These are phyloP conservation scores for Poa annua DNA, from an alignment of 176 grass and related monocot species.

Conservation along the genomic window DNA sequence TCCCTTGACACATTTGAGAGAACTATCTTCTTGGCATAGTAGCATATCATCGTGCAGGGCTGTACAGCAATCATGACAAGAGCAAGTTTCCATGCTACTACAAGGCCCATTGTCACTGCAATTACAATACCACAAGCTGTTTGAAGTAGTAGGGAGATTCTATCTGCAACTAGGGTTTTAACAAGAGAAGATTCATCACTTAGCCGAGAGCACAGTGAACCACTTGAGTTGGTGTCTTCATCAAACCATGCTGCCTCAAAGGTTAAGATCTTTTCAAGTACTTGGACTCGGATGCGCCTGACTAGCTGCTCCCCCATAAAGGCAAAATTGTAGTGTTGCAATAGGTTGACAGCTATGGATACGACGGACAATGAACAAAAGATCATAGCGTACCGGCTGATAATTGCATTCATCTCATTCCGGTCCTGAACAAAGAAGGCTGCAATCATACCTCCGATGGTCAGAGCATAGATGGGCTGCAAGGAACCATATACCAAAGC, in stretches of 20 bases:
- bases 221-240: conserved; percentile 90
- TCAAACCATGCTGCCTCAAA: conserved; percentile 98
- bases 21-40: conserved; percentile 93
- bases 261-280: conserved; percentile 89
- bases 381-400: conserved; percentile 74
- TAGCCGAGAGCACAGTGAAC: conserved; percentile 77
- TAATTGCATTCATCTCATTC: conserved; percentile 77
- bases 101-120: conserved; percentile 85
- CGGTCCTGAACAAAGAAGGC: conserved; percentile 88
- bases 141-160: conserved; percentile 91
- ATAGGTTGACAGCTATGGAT: conserved; percentile 81
- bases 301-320: conserved; percentile 94
- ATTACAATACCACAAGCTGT: conserved; percentile 84
- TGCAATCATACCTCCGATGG: conserved; percentile 91
- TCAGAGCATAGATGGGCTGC: conserved; percentile 89
- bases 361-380: conserved; percentile 83
- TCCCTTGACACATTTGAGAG: conserved; percentile 89
- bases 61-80: conserved; percentile 99
- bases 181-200: conserved; percentile 90
- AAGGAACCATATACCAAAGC: conserved; percentile 87
- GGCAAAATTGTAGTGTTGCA: conserved; percentile 93
- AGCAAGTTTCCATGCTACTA: conserved; percentile 95
- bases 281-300: conserved; percentile 79
- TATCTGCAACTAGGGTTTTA: conserved; percentile 93
- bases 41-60: conserved; percentile 83